Base-by-base conservation (phyloP, 768 basidiomycete species). In the Artomyces pyxidatus region DNA sequence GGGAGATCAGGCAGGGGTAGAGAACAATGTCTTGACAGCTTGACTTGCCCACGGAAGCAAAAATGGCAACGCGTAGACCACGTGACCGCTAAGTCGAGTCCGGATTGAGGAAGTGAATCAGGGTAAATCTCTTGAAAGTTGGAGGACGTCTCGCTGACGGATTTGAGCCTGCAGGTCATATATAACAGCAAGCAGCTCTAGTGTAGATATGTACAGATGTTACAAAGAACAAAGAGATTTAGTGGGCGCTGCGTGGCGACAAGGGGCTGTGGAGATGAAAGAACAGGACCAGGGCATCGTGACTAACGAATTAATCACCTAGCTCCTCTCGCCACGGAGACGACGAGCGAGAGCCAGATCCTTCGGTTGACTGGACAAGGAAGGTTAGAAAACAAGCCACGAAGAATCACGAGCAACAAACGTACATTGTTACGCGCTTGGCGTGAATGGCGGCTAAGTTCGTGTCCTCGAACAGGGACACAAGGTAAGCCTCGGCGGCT, bases 371-470 rank as follows among this genome's bases (percentile, higher is more conserved):
- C 39, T 40, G 19, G 39, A 17, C 17, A 6, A 40, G 22, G 39
- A 7, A 40, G 22, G 39, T 16, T 11, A 21, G 12, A 3, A 35
- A 17, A 17, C 7, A 35, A 35, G 17, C 4, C 14, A 35, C 4
- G 17, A 1, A 7, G 5, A 35, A 5, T 12, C 32, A 35, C 29
- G 7, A 46, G 43, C 29, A 30, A 44, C 37, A 32, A 25, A 60
- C 63, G 37, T 51, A 65, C 64, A 86, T 84, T 19, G 84, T 86
- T 28, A 86, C 82, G 69, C 85, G 81, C 75, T 88, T 89, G 16
- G 86, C 86, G 64, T 89, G 88, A 62, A 88, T 88, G 47, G 86
- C 87, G 51, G 87, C 86, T 62, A 88, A 75, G 68, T 87, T 87
- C 56, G 85, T 86, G 59, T 88, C 85, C 63, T 87, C 84, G 58